Evolutionary conservation across 306 rosid genomes (phyloP).

Genomic region (Acacia melanoxylon): DNA sequence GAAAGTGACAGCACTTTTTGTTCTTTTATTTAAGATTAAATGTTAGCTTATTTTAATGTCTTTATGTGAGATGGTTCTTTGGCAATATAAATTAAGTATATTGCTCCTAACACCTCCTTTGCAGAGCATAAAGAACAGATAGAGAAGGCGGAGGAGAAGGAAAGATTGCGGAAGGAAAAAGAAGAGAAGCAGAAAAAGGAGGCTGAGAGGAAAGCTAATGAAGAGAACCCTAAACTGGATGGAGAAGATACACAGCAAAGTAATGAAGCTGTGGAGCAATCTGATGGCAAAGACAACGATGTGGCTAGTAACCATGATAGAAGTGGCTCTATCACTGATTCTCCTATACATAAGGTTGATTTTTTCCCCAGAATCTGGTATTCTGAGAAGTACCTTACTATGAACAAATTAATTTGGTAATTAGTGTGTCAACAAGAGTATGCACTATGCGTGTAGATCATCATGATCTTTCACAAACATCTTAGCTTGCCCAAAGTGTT

Average conservation of each 20-base stretch:
- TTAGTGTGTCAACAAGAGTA: conserved; percentile 13
- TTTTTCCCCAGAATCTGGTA: neutral
- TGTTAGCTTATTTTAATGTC: neutral
- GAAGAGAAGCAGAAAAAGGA: conserved; percentile 65
- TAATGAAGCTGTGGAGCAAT: conserved; percentile 44
- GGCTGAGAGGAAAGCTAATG: conserved; percentile 56
- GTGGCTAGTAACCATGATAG: conserved; percentile 43
- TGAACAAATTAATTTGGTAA: conserved; percentile 22
- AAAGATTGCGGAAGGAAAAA: conserved; percentile 65
- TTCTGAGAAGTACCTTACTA: conserved; percentile 18
- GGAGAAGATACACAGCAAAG: conserved; percentile 36
- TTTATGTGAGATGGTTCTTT: neutral
- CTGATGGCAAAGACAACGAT: conserved; percentile 39
- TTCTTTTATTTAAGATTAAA: neutral
- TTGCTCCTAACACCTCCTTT: conserved; percentile 24
- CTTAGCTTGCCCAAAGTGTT: conserved; percentile 21
- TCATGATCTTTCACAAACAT: conserved; percentile 11
- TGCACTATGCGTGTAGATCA: conserved; percentile 15
- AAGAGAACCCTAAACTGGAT: conserved; percentile 34
- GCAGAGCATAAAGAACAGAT: conserved; percentile 92
- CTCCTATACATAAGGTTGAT: conserved; percentile 56
- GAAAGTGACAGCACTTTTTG: neutral
- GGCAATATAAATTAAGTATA: neutral
- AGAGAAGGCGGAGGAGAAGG: conserved; percentile 93
- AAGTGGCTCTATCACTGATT: conserved; percentile 42